Conservation (phyloP, 176 grass and related monocot genomes). For the Phoenix dactylifera region DNA sequence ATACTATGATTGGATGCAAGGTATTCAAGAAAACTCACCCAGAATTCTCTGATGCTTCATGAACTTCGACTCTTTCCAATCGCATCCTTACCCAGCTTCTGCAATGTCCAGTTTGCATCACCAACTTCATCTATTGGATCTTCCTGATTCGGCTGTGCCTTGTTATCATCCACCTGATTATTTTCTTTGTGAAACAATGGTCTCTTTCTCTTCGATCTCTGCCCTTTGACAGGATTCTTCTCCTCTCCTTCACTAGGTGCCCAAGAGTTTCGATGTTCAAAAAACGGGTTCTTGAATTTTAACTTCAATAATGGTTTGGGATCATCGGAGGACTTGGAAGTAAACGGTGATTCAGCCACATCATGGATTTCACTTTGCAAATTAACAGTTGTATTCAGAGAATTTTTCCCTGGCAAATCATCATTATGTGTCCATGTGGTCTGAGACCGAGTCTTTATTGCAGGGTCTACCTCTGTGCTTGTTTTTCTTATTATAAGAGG, state of each 20-base stretch:
- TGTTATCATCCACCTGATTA: too few relatives aligned
- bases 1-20: too few relatives aligned
- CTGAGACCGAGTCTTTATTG: constrained; percentile 17
- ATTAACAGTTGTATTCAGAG: background rate
- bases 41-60: too few relatives aligned
- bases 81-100: too few relatives aligned
- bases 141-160: too few relatives aligned
- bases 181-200: too few relatives aligned
- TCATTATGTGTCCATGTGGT: background rate
- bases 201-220: constrained; percentile 86
- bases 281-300: constrained; percentile 94
- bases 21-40: too few relatives aligned
- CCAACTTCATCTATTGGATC: too few relatives aligned
- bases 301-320: constrained; percentile 74
- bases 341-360: background rate
- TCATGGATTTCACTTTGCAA: background rate
- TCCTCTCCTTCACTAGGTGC: constrained; percentile 47
- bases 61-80: too few relatives aligned
- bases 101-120: too few relatives aligned
- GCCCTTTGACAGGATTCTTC: constrained; percentile 70
- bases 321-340: constrained; percentile 44
- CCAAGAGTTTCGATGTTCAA: constrained; percentile 62
- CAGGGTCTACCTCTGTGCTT: constrained; percentile 33
- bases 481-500: constrained; percentile 37
- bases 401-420: background rate